Percentiles rank a stretch among this genome's conserved stretches.
Conservation (phyloP, 2,329 filamentous ascomycete genomes). For the Curvularia lunata region DNA sequence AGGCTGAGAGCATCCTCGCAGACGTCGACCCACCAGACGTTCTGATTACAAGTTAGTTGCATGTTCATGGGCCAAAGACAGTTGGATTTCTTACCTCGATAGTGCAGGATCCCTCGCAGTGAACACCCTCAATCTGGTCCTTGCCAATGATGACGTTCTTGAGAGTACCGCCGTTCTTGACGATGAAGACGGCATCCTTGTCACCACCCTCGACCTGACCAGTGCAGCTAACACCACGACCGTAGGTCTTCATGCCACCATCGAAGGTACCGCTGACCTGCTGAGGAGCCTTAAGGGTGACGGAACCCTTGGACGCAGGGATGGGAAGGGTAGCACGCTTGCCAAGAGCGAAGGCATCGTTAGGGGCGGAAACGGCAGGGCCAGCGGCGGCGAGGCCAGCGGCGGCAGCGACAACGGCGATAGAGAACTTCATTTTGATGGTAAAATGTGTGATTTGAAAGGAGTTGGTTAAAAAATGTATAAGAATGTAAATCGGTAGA, state of each 20-base stretch:
- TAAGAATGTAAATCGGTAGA: constrained; percentile 25
- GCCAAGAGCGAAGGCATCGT: constrained; percentile 33
- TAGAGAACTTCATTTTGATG: constrained; percentile 45
- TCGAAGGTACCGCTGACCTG: constrained; percentile 38
- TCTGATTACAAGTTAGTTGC: constrained; percentile 48
- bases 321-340: constrained; percentile 43
- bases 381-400: constrained; percentile 39
- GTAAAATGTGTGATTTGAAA: constrained; percentile 16
- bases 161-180: constrained; percentile 59
- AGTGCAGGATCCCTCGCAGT: constrained; percentile 54
- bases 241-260: constrained; percentile 45
- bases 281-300: constrained; percentile 36
- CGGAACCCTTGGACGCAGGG: constrained; percentile 42
- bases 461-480: constrained; percentile 26
- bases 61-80: background rate
- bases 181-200: constrained; percentile 60
- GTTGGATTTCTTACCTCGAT: constrained; percentile 35
- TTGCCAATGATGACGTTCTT: constrained; percentile 63
- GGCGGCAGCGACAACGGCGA: constrained; percentile 34
- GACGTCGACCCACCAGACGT: constrained; percentile 51
- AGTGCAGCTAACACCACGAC: constrained; percentile 48
- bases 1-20: constrained; percentile 51
- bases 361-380: constrained; percentile 32
- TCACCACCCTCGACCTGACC: constrained; percentile 55
- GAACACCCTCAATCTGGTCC: constrained; percentile 51